Evolutionary conservation across 805 yeast species (phyloP).

Genomic region (Yarrowia sp.): DNA sequence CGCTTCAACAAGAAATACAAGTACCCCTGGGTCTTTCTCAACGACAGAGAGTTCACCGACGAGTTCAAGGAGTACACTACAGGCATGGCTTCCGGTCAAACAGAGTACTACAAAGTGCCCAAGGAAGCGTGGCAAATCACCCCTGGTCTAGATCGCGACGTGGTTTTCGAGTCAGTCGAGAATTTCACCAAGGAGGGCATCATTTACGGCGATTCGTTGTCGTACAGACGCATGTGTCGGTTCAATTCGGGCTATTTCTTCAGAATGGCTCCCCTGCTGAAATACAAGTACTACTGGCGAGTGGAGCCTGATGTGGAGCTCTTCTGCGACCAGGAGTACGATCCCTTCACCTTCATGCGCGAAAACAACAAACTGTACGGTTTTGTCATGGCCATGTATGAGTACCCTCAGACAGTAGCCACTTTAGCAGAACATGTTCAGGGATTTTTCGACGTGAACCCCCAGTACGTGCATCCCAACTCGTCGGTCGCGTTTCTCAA

Average conservation of each 20-base stretch:
- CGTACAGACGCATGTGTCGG: conserved; percentile 93
- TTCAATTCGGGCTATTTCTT: conserved; percentile 92
- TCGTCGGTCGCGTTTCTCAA: conserved; percentile 65
- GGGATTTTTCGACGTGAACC: conserved; percentile 66
- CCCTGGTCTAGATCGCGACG: conserved; percentile 65
- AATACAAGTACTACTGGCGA: conserved; percentile 91
- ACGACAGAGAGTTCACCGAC: conserved; percentile 83
- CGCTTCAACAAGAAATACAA: conserved; percentile 80
- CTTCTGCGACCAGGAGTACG: conserved; percentile 75
- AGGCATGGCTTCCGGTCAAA: conserved; percentile 74
- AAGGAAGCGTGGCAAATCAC: conserved; percentile 86
- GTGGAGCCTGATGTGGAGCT: conserved; percentile 93
- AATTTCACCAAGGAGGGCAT: conserved; percentile 57
- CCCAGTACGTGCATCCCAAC: conserved; percentile 68
- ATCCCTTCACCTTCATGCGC: conserved; percentile 83
- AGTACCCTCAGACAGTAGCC: conserved; percentile 83
- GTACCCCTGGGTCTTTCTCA: conserved; percentile 95
- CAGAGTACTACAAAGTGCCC: conserved; percentile 82
- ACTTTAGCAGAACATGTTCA: conserved; percentile 79
- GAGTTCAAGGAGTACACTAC: conserved; percentile 76
- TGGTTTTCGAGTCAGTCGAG: conserved; percentile 57
- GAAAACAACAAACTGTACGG: conserved; percentile 82
- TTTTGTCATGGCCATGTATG: conserved; percentile 82
- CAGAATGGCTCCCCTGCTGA: conserved; percentile 70
- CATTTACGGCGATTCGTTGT: conserved; percentile 67